Conservation (phyloP, 2,329 filamentous ascomycete species). For the Colletotrichum aenigma region DNA sequence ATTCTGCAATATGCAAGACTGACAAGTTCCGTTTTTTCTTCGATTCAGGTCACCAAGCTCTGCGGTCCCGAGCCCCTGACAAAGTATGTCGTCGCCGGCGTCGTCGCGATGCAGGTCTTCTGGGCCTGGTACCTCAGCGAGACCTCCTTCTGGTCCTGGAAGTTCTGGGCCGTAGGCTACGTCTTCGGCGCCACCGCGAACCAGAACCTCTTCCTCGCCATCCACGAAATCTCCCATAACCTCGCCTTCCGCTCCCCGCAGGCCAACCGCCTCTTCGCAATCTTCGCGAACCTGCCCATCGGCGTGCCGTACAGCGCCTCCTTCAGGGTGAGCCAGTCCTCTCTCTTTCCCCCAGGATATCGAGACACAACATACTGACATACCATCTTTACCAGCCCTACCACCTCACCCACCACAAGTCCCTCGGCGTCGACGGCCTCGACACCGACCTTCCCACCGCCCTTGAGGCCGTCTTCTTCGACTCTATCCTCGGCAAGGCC, state of each 20-base stretch:
- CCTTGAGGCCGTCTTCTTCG: constrained; percentile 88
- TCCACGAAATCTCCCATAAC: constrained; percentile 99
- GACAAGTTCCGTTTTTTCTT: not conserved
- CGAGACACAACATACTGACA: constrained; percentile 24
- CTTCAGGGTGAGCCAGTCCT: constrained; percentile 71
- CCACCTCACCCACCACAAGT: constrained; percentile 98
- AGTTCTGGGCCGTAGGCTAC: constrained; percentile 87
- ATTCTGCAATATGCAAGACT: not conserved
- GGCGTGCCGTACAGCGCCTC: constrained; percentile 95
- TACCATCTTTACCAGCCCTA: constrained; percentile 69
- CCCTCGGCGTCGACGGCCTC: constrained; percentile 91
- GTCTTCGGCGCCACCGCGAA: constrained; percentile 93
- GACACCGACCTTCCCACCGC: constrained; percentile 95
- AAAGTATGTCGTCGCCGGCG: constrained; percentile 86
- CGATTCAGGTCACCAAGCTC: constrained; percentile 83
- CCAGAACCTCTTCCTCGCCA: constrained; percentile 97
- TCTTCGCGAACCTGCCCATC: constrained; percentile 95
- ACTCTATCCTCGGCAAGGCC: constrained; percentile 93
- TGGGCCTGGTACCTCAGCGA: constrained; percentile 79
- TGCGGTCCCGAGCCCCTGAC: constrained; percentile 96
- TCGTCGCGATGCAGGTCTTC: constrained; percentile 81
- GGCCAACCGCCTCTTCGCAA: constrained; percentile 84
- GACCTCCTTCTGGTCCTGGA: constrained; percentile 80
- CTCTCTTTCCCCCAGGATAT: not conserved
- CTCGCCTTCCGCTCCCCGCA: constrained; percentile 84